A percentile compares a stretch with the other conserved stretches of the same genome.
These are phyloP conservation scores for Mycena citricolor DNA, from an alignment of 1,284 basidiomycete species.

Conservation along the genomic window DNA sequence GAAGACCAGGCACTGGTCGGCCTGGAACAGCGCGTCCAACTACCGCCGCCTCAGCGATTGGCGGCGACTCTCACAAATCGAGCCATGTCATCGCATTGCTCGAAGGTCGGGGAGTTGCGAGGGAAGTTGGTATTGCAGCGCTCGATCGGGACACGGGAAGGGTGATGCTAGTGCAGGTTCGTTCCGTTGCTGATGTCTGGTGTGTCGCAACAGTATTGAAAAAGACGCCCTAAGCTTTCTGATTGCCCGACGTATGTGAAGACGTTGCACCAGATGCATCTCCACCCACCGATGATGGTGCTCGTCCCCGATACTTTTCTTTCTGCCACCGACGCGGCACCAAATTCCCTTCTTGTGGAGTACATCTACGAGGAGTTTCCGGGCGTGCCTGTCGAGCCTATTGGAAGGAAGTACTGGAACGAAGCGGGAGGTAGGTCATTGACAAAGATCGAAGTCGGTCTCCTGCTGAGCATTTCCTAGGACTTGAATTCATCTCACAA, in stretches of 20 bases:
- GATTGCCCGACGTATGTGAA: constrained; percentile 86
- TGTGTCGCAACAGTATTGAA: constrained; percentile 17
- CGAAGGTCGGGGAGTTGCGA: constrained; percentile 72
- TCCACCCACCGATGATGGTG: constrained; percentile 71
- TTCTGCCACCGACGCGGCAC: constrained; percentile 47
- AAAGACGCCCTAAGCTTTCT: constrained; percentile 53
- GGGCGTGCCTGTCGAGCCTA: constrained; percentile 59
- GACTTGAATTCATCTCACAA: constrained; percentile 74
- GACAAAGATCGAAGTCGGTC: constrained; percentile 22
- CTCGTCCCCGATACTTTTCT: constrained; percentile 81
- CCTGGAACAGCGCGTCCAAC: constrained; percentile 57
- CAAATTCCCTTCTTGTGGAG: constrained; percentile 64
- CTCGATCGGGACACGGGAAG: constrained; percentile 80
- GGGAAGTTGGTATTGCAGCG: constrained; percentile 84
- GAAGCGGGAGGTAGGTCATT: constrained; percentile 63
- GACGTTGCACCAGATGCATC: constrained; percentile 81
- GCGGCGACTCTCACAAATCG: too few relatives aligned
- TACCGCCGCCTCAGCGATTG: constrained; percentile 57
- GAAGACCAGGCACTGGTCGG: too few relatives aligned
- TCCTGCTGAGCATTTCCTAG: constrained; percentile 36
- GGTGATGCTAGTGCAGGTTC: constrained; percentile 70
- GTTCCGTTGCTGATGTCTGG: constrained; percentile 10
- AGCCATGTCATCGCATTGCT: constrained; percentile 67
- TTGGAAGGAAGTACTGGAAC: constrained; percentile 82
- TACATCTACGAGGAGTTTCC: constrained; percentile 77